Evolutionary conservation across 495 filamentous ascomycete species (phyloP), one percentile per base, ranked within the genome.

Genomic region (Penicillium fimorum): DNA sequence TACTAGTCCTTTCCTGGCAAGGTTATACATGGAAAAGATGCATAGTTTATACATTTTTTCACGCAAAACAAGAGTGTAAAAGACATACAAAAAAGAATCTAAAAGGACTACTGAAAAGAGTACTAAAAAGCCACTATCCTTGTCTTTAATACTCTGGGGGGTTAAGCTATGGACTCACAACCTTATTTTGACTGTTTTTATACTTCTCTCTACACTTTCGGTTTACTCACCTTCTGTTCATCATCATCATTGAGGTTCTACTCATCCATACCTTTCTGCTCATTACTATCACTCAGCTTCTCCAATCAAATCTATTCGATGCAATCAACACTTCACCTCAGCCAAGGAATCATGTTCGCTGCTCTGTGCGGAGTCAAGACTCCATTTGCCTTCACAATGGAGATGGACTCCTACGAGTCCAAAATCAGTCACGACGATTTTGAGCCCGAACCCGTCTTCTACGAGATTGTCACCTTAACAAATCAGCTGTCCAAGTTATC

Each of bases 391-490:
- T 7, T 38, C 2, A 7, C 35, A 1, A n/a, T 37, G 15, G 33
- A 15, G 6, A 13, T 15, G 13, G 33, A 37, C 33, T 37, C 13
- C 13, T n/a, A n/a, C 7, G 33, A 37, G 13, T 37, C 13, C 5
- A n/a, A n/a, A 12, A 37, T 37, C 20, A 22, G 11, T 5, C 20
- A 12, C 11, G 13, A 48, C 15, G 42, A 49, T 10, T 53, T 53
- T 11, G 20, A 48, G 7, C 50, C 56, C 15, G 44, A 53, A 0
- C 30, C 9, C 6, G 10, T 44, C 13, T 53, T 53, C 25, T n/a
- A n/a, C 4, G 50, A 58, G 15, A 44, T 58, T 12, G 12, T 48
- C 17, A 47, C 37, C n/a, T 44, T 54, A 29, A 11, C n/a, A 17
- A 22, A 54, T 15, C 4, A 58, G 35, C 18, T 53, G 9, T 53